These are phyloP conservation scores for Psidium guajava DNA, from an alignment of 345 rosid species.

Conservation along the genomic window DNA sequence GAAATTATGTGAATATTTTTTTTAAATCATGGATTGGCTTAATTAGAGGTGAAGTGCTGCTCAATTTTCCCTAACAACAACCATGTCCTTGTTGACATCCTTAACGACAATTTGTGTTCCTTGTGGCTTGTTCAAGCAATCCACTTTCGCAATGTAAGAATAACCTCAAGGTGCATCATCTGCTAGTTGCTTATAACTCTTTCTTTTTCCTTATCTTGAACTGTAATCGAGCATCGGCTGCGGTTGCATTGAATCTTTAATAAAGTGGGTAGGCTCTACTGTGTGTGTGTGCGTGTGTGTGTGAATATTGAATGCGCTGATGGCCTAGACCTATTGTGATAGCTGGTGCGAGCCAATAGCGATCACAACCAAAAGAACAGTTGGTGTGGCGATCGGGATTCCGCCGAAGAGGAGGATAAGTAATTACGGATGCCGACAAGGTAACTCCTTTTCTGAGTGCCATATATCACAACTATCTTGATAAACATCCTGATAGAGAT, in stretches of 20 bases:
- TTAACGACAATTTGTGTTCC: constrained; percentile 15
- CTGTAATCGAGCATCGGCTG: background rate
- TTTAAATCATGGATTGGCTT: no score
- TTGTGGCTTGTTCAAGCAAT: background rate
- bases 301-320: no score
- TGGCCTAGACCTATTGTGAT: no score
- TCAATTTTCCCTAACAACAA: no score
- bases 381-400: no score
- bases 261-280: background rate
- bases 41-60: no score
- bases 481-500: constrained; percentile 24
- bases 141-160: background rate
- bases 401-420: constrained; percentile 1
- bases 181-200: background rate
- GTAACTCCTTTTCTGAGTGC: constrained; percentile 29
- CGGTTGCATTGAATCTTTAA: background rate
- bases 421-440: constrained; percentile 47
- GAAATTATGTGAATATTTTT: no score
- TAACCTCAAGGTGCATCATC: constrained; percentile 5
- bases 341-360: no score
- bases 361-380: no score
- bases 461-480: constrained; percentile 23
- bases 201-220: no score
- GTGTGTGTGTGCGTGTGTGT: no score
- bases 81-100: constrained; percentile 21